A percentile compares a stretch with the other conserved stretches of the same genome.
phyloP scores from a whole-genome alignment of 108 stramenopile genomes.

The Nitzschia putrida region DNA sequence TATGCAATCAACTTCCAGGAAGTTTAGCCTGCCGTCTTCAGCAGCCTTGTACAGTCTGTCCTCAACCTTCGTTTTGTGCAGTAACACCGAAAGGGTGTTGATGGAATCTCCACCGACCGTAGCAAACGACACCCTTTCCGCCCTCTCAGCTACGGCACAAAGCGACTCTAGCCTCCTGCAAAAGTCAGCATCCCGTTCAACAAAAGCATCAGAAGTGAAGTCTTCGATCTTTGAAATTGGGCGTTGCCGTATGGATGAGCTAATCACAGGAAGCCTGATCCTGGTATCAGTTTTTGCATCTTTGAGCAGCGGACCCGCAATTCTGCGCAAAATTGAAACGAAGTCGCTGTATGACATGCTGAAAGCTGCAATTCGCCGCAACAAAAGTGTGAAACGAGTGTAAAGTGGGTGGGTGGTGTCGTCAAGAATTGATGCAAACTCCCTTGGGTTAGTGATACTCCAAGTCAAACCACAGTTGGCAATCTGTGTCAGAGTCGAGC shows the following conservation, averaged over 20 bases:
- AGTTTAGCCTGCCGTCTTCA: slow-evolving; percentile 71
- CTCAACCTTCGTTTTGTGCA: slow-evolving; percentile 75
- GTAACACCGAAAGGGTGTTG: slow-evolving; percentile 72
- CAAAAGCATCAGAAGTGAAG: slow-evolving; percentile 50
- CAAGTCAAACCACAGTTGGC: slow-evolving; percentile 76
- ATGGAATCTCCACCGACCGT: slow-evolving; percentile 77
- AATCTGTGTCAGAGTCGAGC: slow-evolving; percentile 72
- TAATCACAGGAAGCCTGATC: slow-evolving; percentile 75
- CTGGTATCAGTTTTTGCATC: slow-evolving; percentile 52
- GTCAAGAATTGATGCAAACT: slow-evolving; percentile 76
- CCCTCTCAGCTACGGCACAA: slow-evolving; percentile 72
- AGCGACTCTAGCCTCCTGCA: slow-evolving; percentile 70
- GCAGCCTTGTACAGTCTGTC: slow-evolving; percentile 78
- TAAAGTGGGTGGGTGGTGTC: slow-evolving; percentile 71
- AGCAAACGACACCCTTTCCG: slow-evolving; percentile 68
- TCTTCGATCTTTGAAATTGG: slow-evolving; percentile 30
- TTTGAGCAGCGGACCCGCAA: slow-evolving; percentile 71
- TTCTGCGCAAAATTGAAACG: slow-evolving; percentile 69
- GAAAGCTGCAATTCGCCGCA: slow-evolving; percentile 75
- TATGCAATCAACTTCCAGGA: slow-evolving; percentile 73
- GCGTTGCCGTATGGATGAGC: slow-evolving; percentile 51
- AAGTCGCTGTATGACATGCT: slow-evolving; percentile 88
- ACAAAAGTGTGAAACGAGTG: slow-evolving; percentile 65
- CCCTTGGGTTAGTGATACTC: slow-evolving; percentile 69
- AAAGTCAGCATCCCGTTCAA: slow-evolving; percentile 64